Base-by-base conservation (phyloP, 306 rosid species). In the Echinosophora koreensis region DNA sequence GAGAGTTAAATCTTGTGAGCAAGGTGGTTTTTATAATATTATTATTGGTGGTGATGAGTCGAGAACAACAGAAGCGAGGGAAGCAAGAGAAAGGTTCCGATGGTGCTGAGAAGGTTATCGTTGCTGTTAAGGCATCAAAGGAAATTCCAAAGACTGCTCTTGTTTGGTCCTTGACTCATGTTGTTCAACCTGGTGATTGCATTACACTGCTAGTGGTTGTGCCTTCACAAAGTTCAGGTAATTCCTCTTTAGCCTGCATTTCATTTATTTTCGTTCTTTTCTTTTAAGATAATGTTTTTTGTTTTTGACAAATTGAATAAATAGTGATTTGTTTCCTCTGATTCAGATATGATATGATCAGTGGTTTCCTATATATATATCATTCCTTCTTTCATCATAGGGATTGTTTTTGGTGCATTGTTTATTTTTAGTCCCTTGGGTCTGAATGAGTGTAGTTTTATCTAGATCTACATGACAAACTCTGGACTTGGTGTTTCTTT, bases 171-270 rank as follows among this genome's bases (percentile, higher is more conserved):
- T 77, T 95, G 80, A 92, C 97, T 81, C 99, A 90, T 87, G 98
- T 95, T 82, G 99, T 95, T 85, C 99, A 95, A 62, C 97, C 97
- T 44, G 99, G 97, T 42, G 97, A 95, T 65, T 95, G 97, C 88
- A 95, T 95, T 69, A 90, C 98, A 34, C 82, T 95, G 55, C 89
- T 95, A 18, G 99, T 95, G 37, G 99, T 95, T 82, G 96, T 92
- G 50, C 93, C 99, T 71, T 87, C 99, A 10, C 93, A 89, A 83
- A 86, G 86, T 78, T 91, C 97, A 44, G 99, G 98, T 95, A 79
- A 50, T 44, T 82, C 49, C 61, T 76, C 61, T 66, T 37, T 81
- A 8, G 4, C 63, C 14, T 80, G 42, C 51, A 63, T 78, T 69
- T 79, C 59, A 51, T 66, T 41, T 66, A 14, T 27, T 52, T 73